Conservation (phyloP, 1,284 basidiomycete species). For the Cutaneotrichosporon dermatis region DNA sequence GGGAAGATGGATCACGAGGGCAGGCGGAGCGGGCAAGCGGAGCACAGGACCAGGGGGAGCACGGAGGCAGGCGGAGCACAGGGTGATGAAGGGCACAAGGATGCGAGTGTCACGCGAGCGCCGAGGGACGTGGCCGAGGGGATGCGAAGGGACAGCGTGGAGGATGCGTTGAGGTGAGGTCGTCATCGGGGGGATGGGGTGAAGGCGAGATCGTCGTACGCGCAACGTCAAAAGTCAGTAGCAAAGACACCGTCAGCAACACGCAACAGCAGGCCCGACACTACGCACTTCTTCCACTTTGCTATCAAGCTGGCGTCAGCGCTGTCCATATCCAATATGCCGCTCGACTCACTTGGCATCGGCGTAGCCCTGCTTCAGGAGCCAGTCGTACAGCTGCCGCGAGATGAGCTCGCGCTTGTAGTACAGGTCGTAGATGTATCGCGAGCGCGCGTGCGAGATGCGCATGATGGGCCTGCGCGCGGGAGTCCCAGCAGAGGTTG, state of each 20-base stretch:
- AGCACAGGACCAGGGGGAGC: background rate
- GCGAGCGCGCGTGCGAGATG: slow-evolving; percentile 87
- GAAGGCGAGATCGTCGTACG: no score
- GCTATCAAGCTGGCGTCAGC: slow-evolving; percentile 74
- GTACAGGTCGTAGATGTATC: slow-evolving; percentile 98
- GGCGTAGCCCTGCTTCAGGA: slow-evolving; percentile 94
- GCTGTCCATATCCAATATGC: no score
- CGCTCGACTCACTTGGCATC: slow-evolving; percentile 76
- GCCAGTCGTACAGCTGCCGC: slow-evolving; percentile 93
- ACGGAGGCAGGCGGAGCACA: background rate
- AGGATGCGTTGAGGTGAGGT: no score
- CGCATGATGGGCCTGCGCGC: slow-evolving; percentile 77
- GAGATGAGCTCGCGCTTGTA: slow-evolving; percentile 97
- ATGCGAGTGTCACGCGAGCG: background rate
- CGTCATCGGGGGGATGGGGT: no score
- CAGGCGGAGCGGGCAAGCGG: background rate
- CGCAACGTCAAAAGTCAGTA: no score
- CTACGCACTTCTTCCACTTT: slow-evolving; percentile 85
- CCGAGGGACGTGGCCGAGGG: no score
- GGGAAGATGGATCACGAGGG: background rate
- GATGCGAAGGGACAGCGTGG: no score
- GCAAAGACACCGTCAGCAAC: slow-evolving; percentile 2
- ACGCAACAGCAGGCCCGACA: background rate
- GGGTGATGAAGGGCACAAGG: background rate
- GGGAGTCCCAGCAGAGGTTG: no score